Evolutionary conservation across 2,329 filamentous ascomycete species (phyloP).

Genomic region (Nemania sp.): DNA sequence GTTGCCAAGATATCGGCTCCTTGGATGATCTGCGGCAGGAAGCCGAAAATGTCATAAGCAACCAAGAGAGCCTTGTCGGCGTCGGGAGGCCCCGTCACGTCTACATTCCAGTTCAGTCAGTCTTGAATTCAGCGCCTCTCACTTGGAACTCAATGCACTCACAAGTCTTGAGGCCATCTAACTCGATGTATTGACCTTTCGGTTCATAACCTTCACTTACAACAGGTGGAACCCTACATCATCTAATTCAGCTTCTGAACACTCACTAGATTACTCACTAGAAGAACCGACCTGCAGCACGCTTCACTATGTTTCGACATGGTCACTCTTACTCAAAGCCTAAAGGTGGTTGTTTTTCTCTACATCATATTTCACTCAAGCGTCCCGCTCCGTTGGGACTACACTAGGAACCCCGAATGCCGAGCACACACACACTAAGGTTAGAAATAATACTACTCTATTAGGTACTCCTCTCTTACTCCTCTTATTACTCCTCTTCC

Average conservation of each 20-base stretch:
- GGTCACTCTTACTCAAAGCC: not conserved
- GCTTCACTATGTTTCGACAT: constrained; percentile 30
- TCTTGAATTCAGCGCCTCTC: not conserved
- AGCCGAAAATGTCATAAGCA: constrained; percentile 70
- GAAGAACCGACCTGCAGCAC: constrained; percentile 24
- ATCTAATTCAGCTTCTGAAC: not conserved
- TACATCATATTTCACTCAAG: not conserved
- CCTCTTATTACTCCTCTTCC: not conserved
- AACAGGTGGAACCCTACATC: constrained; percentile 24
- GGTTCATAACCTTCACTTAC: constrained; percentile 25
- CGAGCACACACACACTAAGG: not conserved
- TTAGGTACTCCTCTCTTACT: not conserved
- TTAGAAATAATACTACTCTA: not conserved
- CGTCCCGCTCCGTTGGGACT: not conserved
- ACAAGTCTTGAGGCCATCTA: constrained; percentile 25
- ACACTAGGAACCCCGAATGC: not conserved
- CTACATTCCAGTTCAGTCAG: constrained; percentile 28
- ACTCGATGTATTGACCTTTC: constrained; percentile 27
- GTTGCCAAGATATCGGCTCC: constrained; percentile 66
- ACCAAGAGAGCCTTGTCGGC: constrained; percentile 60
- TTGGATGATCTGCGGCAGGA: constrained; percentile 70
- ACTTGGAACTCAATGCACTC: not conserved
- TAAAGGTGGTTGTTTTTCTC: not conserved
- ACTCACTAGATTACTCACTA: not conserved
- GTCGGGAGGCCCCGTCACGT: constrained; percentile 49